Percentiles rank a stretch among this genome's conserved stretches.
Evolutionary conservation across 164 flowering plant genomes (phyloP).

Genomic region (Vitis amurensis): DNA sequence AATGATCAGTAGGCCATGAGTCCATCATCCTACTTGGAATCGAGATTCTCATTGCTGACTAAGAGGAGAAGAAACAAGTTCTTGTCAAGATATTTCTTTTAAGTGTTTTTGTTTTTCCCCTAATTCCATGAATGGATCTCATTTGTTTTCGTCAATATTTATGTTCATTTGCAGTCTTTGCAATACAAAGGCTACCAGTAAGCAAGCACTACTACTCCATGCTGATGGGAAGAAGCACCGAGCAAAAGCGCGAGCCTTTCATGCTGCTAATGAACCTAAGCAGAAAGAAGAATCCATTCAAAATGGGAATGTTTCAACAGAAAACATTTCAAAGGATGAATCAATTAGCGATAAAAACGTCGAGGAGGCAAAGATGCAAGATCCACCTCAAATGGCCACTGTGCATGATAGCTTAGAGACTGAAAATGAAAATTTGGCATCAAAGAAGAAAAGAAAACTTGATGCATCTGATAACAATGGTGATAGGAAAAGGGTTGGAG

Average conservation of each 20-base stretch:
- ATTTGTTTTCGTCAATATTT: not conserved
- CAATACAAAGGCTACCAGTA: conserved; percentile 80
- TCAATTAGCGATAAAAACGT: conserved; percentile 7
- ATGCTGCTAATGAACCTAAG: conserved; percentile 58
- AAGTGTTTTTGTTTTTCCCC: not conserved
- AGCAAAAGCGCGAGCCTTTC: conserved; percentile 83
- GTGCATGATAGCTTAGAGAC: conserved; percentile 14
- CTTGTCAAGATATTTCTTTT: not conserved
- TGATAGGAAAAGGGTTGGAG: conserved; percentile 19
- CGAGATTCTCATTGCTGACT: too few species aligned
- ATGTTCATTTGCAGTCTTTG: conserved; percentile 61
- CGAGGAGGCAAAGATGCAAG: conserved; percentile 29
- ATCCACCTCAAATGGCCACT: conserved; percentile 20
- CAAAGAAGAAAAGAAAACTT: conserved; percentile 60
- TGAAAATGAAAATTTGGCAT: conserved; percentile 32
- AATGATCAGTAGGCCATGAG: too few species aligned
- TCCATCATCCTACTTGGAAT: too few species aligned
- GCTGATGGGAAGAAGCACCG: conserved; percentile 96
- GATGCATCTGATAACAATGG: conserved; percentile 31
- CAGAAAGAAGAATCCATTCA: conserved; percentile 39
- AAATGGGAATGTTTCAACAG: conserved; percentile 21
- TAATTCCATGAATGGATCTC: not conserved
- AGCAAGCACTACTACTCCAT: conserved; percentile 80
- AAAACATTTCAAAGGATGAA: conserved; percentile 21
- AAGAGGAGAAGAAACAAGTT: too few species aligned